These are phyloP conservation scores for Fomitopsis schrenkii DNA, from an alignment of 1,284 basidiomycete genomes.

Conservation along the genomic window DNA sequence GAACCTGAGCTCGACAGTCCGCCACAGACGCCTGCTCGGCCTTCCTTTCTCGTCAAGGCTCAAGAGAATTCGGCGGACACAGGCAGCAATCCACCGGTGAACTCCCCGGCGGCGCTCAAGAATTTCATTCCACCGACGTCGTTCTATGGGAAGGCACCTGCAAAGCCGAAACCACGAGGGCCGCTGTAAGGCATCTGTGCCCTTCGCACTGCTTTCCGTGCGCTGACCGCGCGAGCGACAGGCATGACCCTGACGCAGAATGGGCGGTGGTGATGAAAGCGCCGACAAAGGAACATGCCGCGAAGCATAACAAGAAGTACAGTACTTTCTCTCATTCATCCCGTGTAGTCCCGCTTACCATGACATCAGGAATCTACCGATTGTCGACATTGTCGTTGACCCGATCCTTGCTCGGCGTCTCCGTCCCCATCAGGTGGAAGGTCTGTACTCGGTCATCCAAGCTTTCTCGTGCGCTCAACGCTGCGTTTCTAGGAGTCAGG, in stretches of 20 bases:
- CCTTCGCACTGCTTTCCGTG: slow-evolving; percentile 7
- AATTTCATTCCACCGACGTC: slow-evolving; percentile 52
- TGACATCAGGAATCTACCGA: slow-evolving; percentile 42
- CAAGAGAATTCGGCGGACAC: slow-evolving; percentile 5
- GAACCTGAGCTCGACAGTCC: slow-evolving; percentile 25
- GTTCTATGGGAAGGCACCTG: slow-evolving; percentile 48
- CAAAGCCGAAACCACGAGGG: slow-evolving; percentile 41
- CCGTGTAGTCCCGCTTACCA: slow-evolving; percentile 5
- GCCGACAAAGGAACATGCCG: slow-evolving; percentile 67
- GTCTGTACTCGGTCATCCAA: slow-evolving; percentile 31
- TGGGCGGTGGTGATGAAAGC: slow-evolving; percentile 87
- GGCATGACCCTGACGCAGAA: slow-evolving; percentile 71
- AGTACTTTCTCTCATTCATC: slow-evolving; percentile 12
- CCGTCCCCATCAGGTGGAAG: slow-evolving; percentile 90
- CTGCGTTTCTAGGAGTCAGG: slow-evolving; percentile 50
- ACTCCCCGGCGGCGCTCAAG: slow-evolving; percentile 24
- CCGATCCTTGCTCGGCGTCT: slow-evolving; percentile 77
- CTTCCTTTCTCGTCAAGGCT: slow-evolving; percentile 12
- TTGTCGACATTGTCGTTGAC: slow-evolving; percentile 92
- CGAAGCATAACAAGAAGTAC: slow-evolving; percentile 71
- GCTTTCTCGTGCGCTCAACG: neutral
- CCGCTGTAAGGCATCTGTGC: slow-evolving; percentile 42
- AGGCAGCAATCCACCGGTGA: slow-evolving; percentile 5
- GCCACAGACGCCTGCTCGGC: slow-evolving; percentile 9
- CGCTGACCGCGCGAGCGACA: slow-evolving; percentile 28